Percentiles rank a stretch among this genome's conserved stretches.
These are phyloP conservation scores for Lentinula novae-zelandiae DNA, from an alignment of 1,284 basidiomycete genomes.

Conservation along the genomic window DNA sequence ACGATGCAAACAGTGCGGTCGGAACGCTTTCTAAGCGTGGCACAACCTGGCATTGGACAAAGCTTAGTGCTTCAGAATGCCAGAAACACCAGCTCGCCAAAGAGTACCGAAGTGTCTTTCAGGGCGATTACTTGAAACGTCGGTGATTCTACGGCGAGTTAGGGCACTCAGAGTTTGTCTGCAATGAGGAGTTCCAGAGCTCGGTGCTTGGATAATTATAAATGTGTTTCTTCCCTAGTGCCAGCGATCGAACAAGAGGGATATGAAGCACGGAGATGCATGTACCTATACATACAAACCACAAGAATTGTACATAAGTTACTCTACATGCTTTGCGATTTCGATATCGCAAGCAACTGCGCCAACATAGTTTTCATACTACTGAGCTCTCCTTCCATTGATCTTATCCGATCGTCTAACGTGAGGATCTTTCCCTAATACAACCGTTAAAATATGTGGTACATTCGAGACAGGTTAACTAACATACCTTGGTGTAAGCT, in stretches of 20 bases:
- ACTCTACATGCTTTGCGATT: background rate
- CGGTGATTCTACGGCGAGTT: background rate
- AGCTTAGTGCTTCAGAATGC: background rate
- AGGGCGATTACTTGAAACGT: background rate
- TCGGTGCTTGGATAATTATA: no score
- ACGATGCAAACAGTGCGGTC: background rate
- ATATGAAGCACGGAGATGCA: no score
- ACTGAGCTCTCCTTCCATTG: constrained; percentile 19
- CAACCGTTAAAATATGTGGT: background rate
- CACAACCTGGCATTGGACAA: background rate
- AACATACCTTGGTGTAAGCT: constrained; percentile 16
- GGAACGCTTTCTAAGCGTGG: background rate
- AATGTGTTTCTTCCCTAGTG: no score
- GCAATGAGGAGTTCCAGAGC: background rate
- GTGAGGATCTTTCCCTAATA: constrained; percentile 16
- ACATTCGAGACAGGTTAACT: background rate
- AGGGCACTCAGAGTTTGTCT: background rate
- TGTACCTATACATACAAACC: background rate
- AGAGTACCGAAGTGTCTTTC: background rate
- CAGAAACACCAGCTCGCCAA: background rate
- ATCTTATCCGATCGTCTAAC: constrained; percentile 19
- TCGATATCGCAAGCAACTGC: constrained; percentile 11
- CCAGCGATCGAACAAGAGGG: no score
- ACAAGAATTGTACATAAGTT: background rate
- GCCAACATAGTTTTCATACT: constrained; percentile 21